Percentiles rank a stretch among this genome's conserved stretches.
These are phyloP conservation scores for Papiliotrema nemorosa DNA, from an alignment of 1,284 basidiomycete species.

Conservation along the genomic window DNA sequence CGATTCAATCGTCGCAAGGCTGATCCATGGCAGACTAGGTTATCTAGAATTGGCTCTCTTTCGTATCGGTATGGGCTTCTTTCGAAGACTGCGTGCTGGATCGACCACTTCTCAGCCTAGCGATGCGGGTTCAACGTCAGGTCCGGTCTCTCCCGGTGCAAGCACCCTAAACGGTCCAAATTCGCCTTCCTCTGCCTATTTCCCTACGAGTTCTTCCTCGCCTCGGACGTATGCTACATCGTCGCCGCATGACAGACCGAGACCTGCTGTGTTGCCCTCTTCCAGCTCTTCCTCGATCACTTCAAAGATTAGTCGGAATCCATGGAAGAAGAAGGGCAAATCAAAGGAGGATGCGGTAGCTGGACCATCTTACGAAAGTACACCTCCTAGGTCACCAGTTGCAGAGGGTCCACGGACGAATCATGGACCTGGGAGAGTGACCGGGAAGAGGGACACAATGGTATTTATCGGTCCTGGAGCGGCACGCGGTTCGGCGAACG, in stretches of 20 bases:
- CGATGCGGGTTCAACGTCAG: not conserved
- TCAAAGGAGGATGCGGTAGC: not conserved
- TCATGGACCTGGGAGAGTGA: not conserved
- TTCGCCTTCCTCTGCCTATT: not conserved
- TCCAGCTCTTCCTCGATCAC: not conserved
- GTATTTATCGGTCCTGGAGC: too few species aligned
- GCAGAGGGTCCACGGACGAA: not conserved
- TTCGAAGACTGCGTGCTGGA: not conserved
- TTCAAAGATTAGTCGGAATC: not conserved
- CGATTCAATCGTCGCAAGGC: too few species aligned
- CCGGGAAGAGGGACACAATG: not conserved
- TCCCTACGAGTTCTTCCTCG: not conserved
- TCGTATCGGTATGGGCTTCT: not conserved
- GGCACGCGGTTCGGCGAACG: too few species aligned
- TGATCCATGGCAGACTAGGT: not conserved
- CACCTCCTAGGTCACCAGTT: not conserved
- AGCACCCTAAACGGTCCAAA: not conserved
- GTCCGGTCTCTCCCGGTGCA: not conserved
- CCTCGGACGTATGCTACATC: too few species aligned
- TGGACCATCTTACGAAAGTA: not conserved
- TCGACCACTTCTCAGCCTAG: not conserved
- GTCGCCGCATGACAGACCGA: not conserved
- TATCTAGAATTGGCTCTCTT: too few species aligned
- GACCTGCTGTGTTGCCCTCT: not conserved
- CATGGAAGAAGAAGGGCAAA: slow-evolving; percentile 10